Evolutionary conservation across 1,284 basidiomycete genomes (phyloP), one percentile per base, ranked within the genome.

Genomic region (Cryptococcus jaspeensis): DNA sequence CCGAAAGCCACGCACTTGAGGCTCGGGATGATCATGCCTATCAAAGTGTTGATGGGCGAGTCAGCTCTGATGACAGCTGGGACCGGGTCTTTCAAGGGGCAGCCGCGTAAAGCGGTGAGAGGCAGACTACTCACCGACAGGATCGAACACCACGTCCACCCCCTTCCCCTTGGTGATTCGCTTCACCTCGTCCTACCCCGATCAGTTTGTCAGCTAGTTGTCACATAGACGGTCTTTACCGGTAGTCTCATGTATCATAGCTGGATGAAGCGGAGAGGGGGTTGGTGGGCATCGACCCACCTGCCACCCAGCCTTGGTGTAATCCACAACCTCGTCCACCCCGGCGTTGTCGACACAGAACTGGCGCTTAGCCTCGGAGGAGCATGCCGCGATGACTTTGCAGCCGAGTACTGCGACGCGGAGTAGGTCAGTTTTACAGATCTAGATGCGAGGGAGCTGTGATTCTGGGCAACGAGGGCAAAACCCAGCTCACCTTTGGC

Each of bases 1-100:
- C 95, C 95, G 87, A 92, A 97, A 1, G 89, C 90, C 56, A 95
- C 91, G 73, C 91, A 94, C 75, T 95, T 95, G 58, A 96, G 73
- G 32, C 69, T 64, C 5, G 64, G 61, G 20, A 72, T 64, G 48
- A 72, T 62, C 62, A 69, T 56, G 16, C 76, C 71, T 67, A n/a
- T n/a, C n/a, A n/a, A n/a, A n/a, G n/a, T n/a, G 48, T 18, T 9
- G 9, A 36, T n/a, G 40, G n/a, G 9, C 20, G 25, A 13, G 43
- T 38, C 43, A 45, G 51, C 11, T 28, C 7, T 38, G 15, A 16
- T n/a, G 49, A 47, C 38, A 39, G 22, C 20, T 22, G n/a, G n/a
- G n/a, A 39, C 41, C n/a, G n/a, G 41, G n/a, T n/a, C n/a, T n/a
- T n/a, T n/a, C n/a, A n/a, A n/a, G n/a, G n/a, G n/a, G n/a, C n/a